Base-by-base conservation (phyloP, 495 filamentous ascomycete genomes). In the Achaetomiella virescens region DNA sequence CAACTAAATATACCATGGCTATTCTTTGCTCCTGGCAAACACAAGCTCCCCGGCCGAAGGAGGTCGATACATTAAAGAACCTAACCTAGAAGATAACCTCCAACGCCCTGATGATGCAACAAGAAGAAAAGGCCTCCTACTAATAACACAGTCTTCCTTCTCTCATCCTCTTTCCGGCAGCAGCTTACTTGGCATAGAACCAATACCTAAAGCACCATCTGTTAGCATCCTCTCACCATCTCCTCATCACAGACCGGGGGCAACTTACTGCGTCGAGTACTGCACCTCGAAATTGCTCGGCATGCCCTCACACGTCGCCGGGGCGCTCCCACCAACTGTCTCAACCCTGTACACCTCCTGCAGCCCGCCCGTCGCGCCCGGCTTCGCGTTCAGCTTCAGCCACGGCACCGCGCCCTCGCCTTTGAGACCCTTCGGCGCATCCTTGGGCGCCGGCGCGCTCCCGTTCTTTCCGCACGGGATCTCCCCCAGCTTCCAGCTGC, bases 261-360 rank as follows among this genome's bases (percentile, higher is more conserved):
- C 14, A 55, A 80, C 79, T 63, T 90, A 97, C 75, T 90, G 83
- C 8, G 92, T 83, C 12, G 89, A 77, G 71, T 98, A 98, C 66
- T 90, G 75, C 33, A 95, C 80, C 47, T 81, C 68, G 59, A 98
- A 91, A 6, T 63, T 48, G 27, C 72, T 69, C 1, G 76, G 68
- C 77, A 81, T 75, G 1, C 84, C 86, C 36, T 81, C 64, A 68
- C 93, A 98, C 0, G 82, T 91, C 35, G 78, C 72, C 0, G 93
- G 91, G 0, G 89, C 65, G n/a, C 74, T 77, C 17, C 93, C 93
- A 10, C 90, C 90, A 2, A 84, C 90, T 1, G 93, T 98, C 63
- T 90, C 77, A 15, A 97, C 72, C n/a, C 93, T 78, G 65, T 93
- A 97, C 8, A 92, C 84, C 63, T 89, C 80, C 70, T 85, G 82